phyloP scores from a whole-genome alignment of 441 rosid species.

The Mallotus repandus region DNA sequence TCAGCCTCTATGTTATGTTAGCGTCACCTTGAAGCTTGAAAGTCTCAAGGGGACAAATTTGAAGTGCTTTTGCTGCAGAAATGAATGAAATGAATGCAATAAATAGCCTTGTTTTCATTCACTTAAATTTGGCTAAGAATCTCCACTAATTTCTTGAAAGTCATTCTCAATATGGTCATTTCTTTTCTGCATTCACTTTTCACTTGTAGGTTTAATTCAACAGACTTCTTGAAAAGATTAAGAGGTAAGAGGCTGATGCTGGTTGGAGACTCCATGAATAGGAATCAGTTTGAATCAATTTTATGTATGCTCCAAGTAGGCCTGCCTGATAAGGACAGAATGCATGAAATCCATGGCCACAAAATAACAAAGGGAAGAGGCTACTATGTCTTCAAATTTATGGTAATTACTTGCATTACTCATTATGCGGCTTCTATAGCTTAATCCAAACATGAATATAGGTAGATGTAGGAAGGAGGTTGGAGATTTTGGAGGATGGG shows the following conservation, averaged over 20 bases:
- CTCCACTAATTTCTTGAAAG: too few relatives aligned
- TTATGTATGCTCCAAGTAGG: constrained; percentile 84
- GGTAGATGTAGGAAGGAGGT: too few relatives aligned
- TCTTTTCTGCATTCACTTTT: constrained; percentile 33
- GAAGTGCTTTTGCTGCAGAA: not conserved
- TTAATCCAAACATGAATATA: not conserved
- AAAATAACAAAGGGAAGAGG: constrained; percentile 89
- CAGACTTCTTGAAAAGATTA: constrained; percentile 80
- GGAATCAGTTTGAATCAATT: constrained; percentile 86
- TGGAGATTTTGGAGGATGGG: too few relatives aligned
- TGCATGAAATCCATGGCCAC: constrained; percentile 75
- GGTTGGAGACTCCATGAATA: constrained; percentile 94
- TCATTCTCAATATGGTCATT: not conserved
- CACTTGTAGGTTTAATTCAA: constrained; percentile 79
- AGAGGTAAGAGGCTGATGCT: constrained; percentile 80
- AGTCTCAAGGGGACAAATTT: not conserved
- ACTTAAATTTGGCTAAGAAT: constrained; percentile 2
- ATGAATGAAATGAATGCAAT: not conserved
- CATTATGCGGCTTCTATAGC: constrained; percentile 12
- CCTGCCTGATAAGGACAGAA: constrained; percentile 57
- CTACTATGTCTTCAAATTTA: constrained; percentile 65
- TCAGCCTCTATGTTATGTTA: not conserved
- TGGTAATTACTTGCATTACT: constrained; percentile 36
- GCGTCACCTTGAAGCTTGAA: not conserved
- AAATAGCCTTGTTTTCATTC: not conserved